Conservation (phyloP, 495 filamentous ascomycete genomes). For the Xylaria sp. region DNA sequence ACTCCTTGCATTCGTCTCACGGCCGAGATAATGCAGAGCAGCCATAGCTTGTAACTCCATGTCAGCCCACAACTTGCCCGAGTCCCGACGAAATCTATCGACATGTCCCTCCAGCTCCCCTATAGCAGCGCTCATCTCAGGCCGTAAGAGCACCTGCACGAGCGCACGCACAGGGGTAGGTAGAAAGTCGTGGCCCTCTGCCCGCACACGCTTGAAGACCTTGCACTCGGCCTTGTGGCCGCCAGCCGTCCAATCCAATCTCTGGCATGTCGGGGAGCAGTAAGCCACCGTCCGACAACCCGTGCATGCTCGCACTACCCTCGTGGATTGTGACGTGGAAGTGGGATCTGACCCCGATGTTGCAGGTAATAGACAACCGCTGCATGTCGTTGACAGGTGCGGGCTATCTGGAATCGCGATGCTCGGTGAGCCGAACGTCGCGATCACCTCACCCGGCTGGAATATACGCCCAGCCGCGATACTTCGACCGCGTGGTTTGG, state of each 20-base stretch:
- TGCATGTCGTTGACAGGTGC: conserved; percentile 47
- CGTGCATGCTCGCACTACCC: conserved; percentile 52
- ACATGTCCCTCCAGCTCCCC: conserved; percentile 48
- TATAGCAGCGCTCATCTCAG: conserved; percentile 37
- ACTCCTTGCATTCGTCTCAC: conserved; percentile 35
- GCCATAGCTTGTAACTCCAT: conserved; percentile 55
- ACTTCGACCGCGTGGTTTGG: conserved; percentile 41
- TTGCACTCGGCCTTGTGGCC: conserved; percentile 61
- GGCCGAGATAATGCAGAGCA: conserved; percentile 47
- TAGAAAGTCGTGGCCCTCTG: conserved; percentile 36
- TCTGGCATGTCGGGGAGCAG: conserved; percentile 62
- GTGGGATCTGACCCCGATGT: neutral
- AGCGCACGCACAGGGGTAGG: conserved; percentile 57
- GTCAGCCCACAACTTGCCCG: conserved; percentile 41
- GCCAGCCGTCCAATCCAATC: conserved; percentile 58
- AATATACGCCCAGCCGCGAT: conserved; percentile 45
- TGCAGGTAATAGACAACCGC: conserved; percentile 45
- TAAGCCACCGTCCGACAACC: conserved; percentile 59
- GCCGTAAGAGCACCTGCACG: conserved; percentile 51
- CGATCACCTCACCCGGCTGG: conserved; percentile 49
- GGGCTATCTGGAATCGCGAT: conserved; percentile 52
- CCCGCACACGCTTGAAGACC: conserved; percentile 44
- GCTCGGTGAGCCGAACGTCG: conserved; percentile 46
- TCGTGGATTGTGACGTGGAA: conserved; percentile 20
- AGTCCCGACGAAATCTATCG: conserved; percentile 35